phyloP scores from a whole-genome alignment of 2,329 filamentous ascomycete species.

The Hypomyces rosellus region DNA sequence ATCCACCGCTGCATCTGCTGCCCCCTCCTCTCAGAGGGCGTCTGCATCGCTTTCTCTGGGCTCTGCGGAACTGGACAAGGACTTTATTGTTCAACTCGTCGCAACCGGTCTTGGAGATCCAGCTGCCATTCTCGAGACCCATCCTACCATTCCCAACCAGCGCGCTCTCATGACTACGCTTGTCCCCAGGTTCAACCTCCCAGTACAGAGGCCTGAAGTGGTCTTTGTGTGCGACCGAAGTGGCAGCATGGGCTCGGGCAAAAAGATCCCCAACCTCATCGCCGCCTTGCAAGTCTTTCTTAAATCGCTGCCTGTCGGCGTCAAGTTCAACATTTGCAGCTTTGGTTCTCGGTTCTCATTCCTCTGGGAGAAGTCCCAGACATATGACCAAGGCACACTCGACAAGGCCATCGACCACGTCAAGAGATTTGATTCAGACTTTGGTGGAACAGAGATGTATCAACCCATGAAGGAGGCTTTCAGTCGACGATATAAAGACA shows the following conservation, averaged over 20 bases:
- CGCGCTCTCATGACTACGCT: constrained; percentile 64
- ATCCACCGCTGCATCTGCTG: constrained; percentile 30
- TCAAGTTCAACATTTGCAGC: constrained; percentile 65
- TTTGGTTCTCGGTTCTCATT: constrained; percentile 48
- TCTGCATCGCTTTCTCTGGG: constrained; percentile 54
- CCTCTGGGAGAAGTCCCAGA: constrained; percentile 41
- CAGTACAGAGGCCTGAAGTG: constrained; percentile 51
- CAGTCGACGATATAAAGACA: constrained; percentile 34
- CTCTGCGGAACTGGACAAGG: constrained; percentile 48
- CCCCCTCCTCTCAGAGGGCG: constrained; percentile 51
- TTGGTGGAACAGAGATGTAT: constrained; percentile 50
- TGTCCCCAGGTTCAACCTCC: constrained; percentile 62
- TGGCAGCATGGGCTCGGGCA: constrained; percentile 50
- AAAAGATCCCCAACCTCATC: constrained; percentile 47
- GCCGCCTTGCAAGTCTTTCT: constrained; percentile 57
- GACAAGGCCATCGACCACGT: constrained; percentile 38
- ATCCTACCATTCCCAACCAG: constrained; percentile 54
- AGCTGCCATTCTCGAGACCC: constrained; percentile 58
- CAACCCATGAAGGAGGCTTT: constrained; percentile 39
- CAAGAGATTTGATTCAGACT: constrained; percentile 36
- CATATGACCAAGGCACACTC: constrained; percentile 39
- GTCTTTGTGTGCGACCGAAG: constrained; percentile 69
- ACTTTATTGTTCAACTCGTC: constrained; percentile 62
- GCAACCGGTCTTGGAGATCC: constrained; percentile 56
- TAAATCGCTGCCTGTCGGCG: constrained; percentile 56